These are phyloP conservation scores for Arctium minus DNA, from an alignment of 129 eudicot species.

Conservation along the genomic window DNA sequence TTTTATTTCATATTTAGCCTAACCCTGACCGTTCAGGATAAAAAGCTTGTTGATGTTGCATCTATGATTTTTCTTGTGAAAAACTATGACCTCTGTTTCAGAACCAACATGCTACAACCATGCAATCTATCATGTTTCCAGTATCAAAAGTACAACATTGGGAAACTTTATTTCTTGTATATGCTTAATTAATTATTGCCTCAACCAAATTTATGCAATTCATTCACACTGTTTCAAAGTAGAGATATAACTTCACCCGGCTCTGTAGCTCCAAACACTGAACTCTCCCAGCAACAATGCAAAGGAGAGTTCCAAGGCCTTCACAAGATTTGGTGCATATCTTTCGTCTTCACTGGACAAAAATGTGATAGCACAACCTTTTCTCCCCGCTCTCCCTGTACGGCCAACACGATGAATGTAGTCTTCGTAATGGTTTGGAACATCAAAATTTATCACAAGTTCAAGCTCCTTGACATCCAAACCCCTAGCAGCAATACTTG, in stretches of 20 bases:
- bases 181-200: background rate
- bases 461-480: conserved; percentile 83
- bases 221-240: conserved; percentile 56
- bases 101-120: no score
- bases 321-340: conserved; percentile 73
- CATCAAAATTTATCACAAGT: conserved; percentile 67
- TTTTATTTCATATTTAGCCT: no score
- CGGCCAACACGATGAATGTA: conserved; percentile 82
- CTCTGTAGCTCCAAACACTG: conserved; percentile 87
- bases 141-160: background rate
- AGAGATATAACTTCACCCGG: conserved; percentile 76
- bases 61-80: background rate
- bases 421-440: conserved; percentile 76
- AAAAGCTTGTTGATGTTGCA: background rate
- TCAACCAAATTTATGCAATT: conserved; percentile 17
- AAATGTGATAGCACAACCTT: conserved; percentile 69
- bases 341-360: conserved; percentile 60
- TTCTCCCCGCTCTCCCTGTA: conserved; percentile 75
- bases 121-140: background rate
- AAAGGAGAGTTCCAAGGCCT: conserved; percentile 61
- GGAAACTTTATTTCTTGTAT: background rate
- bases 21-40: background rate
- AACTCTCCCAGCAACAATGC: conserved; percentile 93
- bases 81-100: no score
- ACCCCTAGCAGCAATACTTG: conserved; percentile 82